Evolutionary conservation across 495 filamentous ascomycete genomes (phyloP), one percentile per base, ranked within the genome.

Genomic region (Talaromyces wortmannii): DNA sequence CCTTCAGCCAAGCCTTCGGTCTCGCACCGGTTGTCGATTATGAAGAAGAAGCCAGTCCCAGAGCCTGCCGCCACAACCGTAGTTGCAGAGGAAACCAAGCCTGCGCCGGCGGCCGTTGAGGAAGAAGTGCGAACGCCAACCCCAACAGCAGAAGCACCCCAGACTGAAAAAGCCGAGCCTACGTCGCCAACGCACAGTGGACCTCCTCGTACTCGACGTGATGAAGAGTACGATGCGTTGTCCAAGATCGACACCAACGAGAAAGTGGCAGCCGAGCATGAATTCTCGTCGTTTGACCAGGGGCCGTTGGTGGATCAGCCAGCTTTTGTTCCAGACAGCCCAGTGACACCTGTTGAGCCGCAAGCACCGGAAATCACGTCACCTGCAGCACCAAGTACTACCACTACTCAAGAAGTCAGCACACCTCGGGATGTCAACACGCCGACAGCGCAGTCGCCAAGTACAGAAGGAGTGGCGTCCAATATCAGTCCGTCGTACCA

Each of bases 281-380:
- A 86, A 47, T 95, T 95, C 71, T 82, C 86, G 18, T 83, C 82
- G 52, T 97, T 97, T 64, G 85, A 92, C 64, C 92, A 97, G 72
- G 94, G 94, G 11, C 94, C 94, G 4, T 74, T 97, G 40, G 63
- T 80, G 23, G 92, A 98, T 40, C 84, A 91, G 63, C 94, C 94
- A 23, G 90, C 90, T 3, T 96, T 92, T 63, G 73, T 87, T 18
- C 89, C 90, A 45, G 52, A 53, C 15, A 53, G 52, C n/a, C 77
- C 71, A 15, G 66, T 74, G 11, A 59, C 57, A 6, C 65, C 70
- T 29, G 49, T 56, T 13, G 50, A 52, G 6, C 55, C 53, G n/a
- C 32, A 23, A 10, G 40, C 42, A 31, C 46, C 45, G 12, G 42
- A 44, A 15, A 59, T 62, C 6, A 59, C 57, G 23, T 32, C 57